Conservation (phyloP, 2,329 filamentous ascomycete species). For the Paecilomyces variotii region DNA sequence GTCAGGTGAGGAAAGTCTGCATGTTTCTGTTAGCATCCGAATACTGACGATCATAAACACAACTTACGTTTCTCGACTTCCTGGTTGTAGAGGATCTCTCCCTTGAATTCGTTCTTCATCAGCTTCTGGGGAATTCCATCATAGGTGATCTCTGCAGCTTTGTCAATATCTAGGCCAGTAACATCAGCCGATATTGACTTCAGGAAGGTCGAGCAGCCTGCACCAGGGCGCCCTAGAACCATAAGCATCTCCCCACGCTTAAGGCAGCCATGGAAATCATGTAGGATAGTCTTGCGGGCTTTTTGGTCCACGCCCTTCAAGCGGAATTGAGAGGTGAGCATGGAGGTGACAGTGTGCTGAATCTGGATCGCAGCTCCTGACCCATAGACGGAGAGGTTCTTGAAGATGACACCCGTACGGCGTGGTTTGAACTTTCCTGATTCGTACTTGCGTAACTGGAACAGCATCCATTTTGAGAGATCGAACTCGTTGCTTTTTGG, state of each 20-base stretch:
- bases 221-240: constrained; percentile 33
- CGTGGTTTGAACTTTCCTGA: constrained; percentile 42
- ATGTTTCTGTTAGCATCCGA: not conserved
- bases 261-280: constrained; percentile 46
- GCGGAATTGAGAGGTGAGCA: constrained; percentile 51
- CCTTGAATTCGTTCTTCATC: constrained; percentile 57
- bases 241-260: constrained; percentile 41
- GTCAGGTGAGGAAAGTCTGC: constrained; percentile 48
- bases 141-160: constrained; percentile 70
- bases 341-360: constrained; percentile 58
- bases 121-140: constrained; percentile 57
- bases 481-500: not conserved
- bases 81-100: constrained; percentile 32
- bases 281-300: constrained; percentile 48
- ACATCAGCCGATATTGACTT: constrained; percentile 78
- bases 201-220: constrained; percentile 67
- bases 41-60: not conserved
- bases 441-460: not conserved
- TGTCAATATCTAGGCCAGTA: constrained; percentile 65
- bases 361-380: constrained; percentile 60
- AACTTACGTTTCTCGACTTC: constrained; percentile 32
- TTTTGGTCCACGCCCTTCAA: constrained; percentile 43
- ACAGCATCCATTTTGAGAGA: not conserved
- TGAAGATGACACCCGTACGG: constrained; percentile 55
- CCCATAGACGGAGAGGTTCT: constrained; percentile 58